These are phyloP conservation scores for Eimeria brunetti DNA, from an alignment of 169 alveolate genomes.

Conservation along the genomic window DNA sequence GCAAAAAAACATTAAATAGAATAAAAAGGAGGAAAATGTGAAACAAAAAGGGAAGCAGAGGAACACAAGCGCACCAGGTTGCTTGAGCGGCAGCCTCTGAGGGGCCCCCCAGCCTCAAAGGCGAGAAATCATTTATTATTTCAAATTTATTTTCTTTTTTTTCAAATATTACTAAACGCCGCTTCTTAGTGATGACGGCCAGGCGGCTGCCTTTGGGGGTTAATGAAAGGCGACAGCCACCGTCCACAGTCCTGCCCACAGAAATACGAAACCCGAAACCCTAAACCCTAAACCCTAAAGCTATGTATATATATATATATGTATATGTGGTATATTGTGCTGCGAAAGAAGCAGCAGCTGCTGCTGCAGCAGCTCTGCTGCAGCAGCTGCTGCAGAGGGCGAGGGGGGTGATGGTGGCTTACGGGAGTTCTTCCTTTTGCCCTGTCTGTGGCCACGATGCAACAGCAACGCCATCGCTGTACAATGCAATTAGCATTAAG, in stretches of 20 bases:
- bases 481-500: slow-evolving; percentile 50
- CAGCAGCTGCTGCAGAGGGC: background rate
- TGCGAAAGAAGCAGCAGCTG: background rate
- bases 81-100: slow-evolving; percentile 31
- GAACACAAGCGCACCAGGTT: slow-evolving; percentile 10
- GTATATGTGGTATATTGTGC: background rate
- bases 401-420: background rate
- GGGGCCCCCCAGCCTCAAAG: slow-evolving; percentile 20
- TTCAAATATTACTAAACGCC: slow-evolving; percentile 47
- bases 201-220: slow-evolving; percentile 38
- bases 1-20: background rate
- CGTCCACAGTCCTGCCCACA: slow-evolving; percentile 31
- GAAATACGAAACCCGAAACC: background rate
- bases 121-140: slow-evolving; percentile 18
- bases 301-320: too few relatives aligned
- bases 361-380: background rate
- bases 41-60: background rate
- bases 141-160: background rate
- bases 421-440: slow-evolving; percentile 48
- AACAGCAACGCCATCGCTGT: slow-evolving; percentile 63
- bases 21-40: too few relatives aligned
- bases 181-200: slow-evolving; percentile 49
- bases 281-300: too few relatives aligned
- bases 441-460: slow-evolving; percentile 34
- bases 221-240: slow-evolving; percentile 39